Base-by-base conservation (phyloP, 306 rosid species). In the Hylodesmum podocarpum region DNA sequence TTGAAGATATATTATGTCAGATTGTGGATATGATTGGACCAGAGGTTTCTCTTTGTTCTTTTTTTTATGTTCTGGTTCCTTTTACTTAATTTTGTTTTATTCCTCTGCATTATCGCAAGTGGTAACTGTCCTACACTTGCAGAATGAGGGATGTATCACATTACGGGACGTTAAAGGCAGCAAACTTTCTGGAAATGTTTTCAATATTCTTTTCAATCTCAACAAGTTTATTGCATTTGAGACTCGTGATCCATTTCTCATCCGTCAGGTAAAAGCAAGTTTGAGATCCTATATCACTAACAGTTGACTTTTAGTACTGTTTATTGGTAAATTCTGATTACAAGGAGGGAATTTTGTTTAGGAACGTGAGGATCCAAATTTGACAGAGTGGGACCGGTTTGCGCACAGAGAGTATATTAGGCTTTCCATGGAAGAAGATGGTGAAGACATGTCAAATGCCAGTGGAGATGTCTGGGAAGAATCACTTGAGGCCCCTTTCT, bases 401-500 rank as follows among this genome's bases (percentile, higher is more conserved):
- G 99, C 99, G 0, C 99, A 96, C 53, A 89, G 99, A 82, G 99
- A 96, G 84, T 96, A 96, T 86, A 91, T 96, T 82, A 88, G 98
- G 82, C 99, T 96, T 82, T 96, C 99, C 36, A 93, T 96, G 99
- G 99, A 96, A 86, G 99, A 96, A 89, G 99, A 96, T 78, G 99
- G 96, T 55, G 99, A 96, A 93, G 99, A 96, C 71, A 93, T 87
- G 80, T 96, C 99, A 65, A 96, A 96, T 73, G 99, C 98, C 82
- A 96, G 99, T 77, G 99, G 97, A 29, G 99, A 96, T 81, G 98
- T 93, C 73, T 96, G 99, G 99, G 99, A 96, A 70, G 99, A 96
- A 83, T 91, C 99, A 49, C 96, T 96, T 14, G 99, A 95, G 84
- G 98, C 99, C 73, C 99, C 99, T 9, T 96, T 96, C 80, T 96